Evolutionary conservation across 2,329 filamentous ascomycete genomes (phyloP).

Genomic region (Ceratocystis cubensis): DNA sequence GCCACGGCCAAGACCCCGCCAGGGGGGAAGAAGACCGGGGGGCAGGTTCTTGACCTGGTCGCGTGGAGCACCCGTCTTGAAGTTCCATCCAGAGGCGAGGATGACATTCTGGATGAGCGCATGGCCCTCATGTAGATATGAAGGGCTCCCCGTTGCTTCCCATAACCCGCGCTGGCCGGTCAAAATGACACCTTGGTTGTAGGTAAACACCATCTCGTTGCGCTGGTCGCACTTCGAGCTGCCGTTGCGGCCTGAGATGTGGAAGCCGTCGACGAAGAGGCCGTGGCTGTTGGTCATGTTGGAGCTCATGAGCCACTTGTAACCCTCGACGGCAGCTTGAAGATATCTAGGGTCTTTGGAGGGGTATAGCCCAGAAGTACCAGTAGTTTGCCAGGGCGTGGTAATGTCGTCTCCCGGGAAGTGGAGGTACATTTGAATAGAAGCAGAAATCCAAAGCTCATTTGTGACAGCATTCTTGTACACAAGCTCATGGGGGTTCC

Average conservation of each 20-base stretch:
- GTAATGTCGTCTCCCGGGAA: conserved; percentile 69
- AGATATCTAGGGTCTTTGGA: conserved; percentile 50
- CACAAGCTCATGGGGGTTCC: conserved; percentile 66
- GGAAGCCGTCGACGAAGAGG: conserved; percentile 77
- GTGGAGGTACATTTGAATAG: conserved; percentile 76
- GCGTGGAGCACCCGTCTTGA: conserved; percentile 32
- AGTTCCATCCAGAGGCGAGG: conserved; percentile 61
- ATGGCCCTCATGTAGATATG: conserved; percentile 69
- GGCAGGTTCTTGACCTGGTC: conserved; percentile 31
- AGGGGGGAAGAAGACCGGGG: conserved; percentile 37
- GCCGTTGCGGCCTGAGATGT: conserved; percentile 40
- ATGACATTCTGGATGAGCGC: conserved; percentile 62
- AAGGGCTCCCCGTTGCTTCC: conserved; percentile 58
- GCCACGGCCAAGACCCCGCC: conserved; percentile 63
- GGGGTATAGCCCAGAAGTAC: conserved; percentile 27
- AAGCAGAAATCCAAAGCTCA: conserved; percentile 74
- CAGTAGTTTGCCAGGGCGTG: conserved; percentile 44
- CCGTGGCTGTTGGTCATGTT: conserved; percentile 70
- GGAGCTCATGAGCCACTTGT: conserved; percentile 64
- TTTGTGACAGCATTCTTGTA: conserved; percentile 98
- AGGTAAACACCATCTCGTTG: conserved; percentile 85
- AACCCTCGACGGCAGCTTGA: conserved; percentile 60
- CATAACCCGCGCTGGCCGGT: conserved; percentile 71
- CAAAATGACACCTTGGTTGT: conserved; percentile 86
- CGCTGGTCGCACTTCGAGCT: conserved; percentile 57